phyloP scores from a whole-genome alignment of 2,329 filamentous ascomycete species.

The Colletotrichum noveboracense region DNA sequence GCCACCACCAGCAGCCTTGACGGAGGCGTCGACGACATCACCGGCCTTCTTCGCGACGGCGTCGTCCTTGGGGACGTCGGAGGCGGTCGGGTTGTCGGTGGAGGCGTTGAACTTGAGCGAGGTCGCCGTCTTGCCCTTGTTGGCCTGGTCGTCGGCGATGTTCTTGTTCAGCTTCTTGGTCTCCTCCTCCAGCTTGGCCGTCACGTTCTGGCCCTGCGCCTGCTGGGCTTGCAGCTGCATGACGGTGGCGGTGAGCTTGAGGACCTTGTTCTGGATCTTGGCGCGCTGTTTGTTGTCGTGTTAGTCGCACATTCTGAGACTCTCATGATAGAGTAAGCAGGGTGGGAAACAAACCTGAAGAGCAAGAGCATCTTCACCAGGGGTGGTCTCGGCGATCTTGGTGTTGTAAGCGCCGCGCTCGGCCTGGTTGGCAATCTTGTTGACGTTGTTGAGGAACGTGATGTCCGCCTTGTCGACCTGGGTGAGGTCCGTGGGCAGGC shows the following conservation, averaged over 20 bases:
- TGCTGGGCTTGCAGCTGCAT: slow-evolving; percentile 53
- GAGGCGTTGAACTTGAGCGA: slow-evolving; percentile 22
- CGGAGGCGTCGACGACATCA: neutral
- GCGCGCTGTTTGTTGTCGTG: slow-evolving; percentile 41
- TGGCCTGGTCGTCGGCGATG: slow-evolving; percentile 50
- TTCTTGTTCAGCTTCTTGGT: slow-evolving; percentile 59
- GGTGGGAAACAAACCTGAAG: slow-evolving; percentile 41
- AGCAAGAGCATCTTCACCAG: slow-evolving; percentile 49
- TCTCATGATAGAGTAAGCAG: too few relatives aligned
- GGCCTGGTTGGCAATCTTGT: slow-evolving; percentile 57
- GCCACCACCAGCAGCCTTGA: neutral
- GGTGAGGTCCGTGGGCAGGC: slow-evolving; percentile 44
- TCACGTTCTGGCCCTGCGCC: slow-evolving; percentile 54
- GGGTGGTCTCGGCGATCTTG: slow-evolving; percentile 51
- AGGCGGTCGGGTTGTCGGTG: slow-evolving; percentile 15
- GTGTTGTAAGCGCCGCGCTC: slow-evolving; percentile 59
- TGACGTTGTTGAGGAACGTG: slow-evolving; percentile 53
- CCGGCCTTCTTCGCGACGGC: slow-evolving; percentile 2
- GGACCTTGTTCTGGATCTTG: slow-evolving; percentile 66
- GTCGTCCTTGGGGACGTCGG: slow-evolving; percentile 11
- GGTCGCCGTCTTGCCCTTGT: slow-evolving; percentile 50
- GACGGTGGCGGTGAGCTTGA: slow-evolving; percentile 59
- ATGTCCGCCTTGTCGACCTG: slow-evolving; percentile 52
- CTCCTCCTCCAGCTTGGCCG: slow-evolving; percentile 49
- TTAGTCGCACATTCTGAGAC: neutral